A percentile compares a stretch with the other conserved stretches of the same genome.
phyloP scores from a whole-genome alignment of 306 rosid species.

The Adenanthera pavonina region DNA sequence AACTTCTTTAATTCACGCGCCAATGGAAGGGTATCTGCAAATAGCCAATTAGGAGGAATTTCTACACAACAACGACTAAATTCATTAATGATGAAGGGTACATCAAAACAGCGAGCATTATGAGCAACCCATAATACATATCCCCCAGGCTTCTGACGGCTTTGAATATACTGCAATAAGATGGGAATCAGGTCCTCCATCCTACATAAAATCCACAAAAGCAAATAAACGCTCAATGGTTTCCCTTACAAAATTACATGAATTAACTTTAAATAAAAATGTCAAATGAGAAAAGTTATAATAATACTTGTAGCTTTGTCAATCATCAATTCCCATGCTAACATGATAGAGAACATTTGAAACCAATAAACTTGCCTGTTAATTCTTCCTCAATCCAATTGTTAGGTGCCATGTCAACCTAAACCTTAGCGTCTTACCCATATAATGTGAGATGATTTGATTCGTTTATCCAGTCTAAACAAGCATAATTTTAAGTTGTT shows the following conservation, averaged over 20 bases:
- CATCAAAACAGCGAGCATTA: slow-evolving; percentile 84
- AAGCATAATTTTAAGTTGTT: slow-evolving; percentile 1
- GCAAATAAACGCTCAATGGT: slow-evolving; percentile 20
- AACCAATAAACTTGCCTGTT: slow-evolving; percentile 7
- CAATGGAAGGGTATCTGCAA: slow-evolving; percentile 64
- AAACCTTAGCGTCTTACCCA: slow-evolving; percentile 13
- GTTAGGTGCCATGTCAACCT: slow-evolving; percentile 22
- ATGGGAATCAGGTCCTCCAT: slow-evolving; percentile 82
- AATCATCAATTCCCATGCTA: neutral
- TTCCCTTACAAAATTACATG: slow-evolving; percentile 9
- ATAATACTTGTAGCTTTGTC: neutral
- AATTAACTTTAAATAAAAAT: slow-evolving; percentile 10
- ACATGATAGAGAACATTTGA: slow-evolving; percentile 7
- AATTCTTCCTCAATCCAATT: slow-evolving; percentile 21
- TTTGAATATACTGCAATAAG: slow-evolving; percentile 61
- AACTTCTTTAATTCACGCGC: slow-evolving; percentile 71
- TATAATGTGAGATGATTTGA: neutral
- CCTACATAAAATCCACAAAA: slow-evolving; percentile 54
- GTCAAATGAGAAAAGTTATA: slow-evolving; percentile 21
- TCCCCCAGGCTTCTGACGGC: slow-evolving; percentile 84
- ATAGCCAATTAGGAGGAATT: slow-evolving; percentile 76
- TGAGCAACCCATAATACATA: slow-evolving; percentile 72
- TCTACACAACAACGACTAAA: slow-evolving; percentile 63
- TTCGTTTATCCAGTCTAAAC: slow-evolving; percentile 5
- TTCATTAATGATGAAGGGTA: slow-evolving; percentile 75